Base-by-base conservation (phyloP, 116 monocot species). In the Trichopus zeylanicus region DNA sequence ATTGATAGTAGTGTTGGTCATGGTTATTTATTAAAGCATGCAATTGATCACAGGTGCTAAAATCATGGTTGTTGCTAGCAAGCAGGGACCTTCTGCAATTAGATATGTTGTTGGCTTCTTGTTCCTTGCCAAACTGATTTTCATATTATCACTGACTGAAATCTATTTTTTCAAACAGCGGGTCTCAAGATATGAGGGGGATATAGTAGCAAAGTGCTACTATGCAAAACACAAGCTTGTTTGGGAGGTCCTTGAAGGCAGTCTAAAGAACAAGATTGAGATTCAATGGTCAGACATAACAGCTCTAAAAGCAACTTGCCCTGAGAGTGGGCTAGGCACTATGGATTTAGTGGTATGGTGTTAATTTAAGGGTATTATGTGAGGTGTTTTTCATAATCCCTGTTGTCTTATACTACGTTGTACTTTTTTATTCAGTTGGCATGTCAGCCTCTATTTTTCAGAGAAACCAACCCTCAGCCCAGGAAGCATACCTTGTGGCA, bases 341-440 rank as follows among this genome's bases (percentile, higher is more conserved):
- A 57, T 86, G 72, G 81, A 75, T 52, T 63, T 86, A 62, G 81
- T 86, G 86, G 86, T 86, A 86, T 48, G 65, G 46, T 26, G 42
- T 42, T 42, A 15, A 16, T 42, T 42, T n/a, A 42, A 16, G 4
- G 42, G 0, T 3, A 42, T n/a, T n/a, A n/a, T n/a, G n/a, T 42
- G 42, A 42, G 42, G 42, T 13, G n/a, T 42, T 15, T n/a, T 42
- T 42, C 42, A 9, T 42, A 16, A 42, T 42, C n/a, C 4, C 12
- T 3, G 0, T 42, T n/a, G n/a, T 9, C 42, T 13, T 2, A 42
- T 42, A 13, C 4, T 42, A 13, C n/a, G 18, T 42, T 16, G 13
- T 42, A 0, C 42, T 42, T 42, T 13, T 75, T 70, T 46, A 10
- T 23, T 25, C 51, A 81, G 81, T 31, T 81, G 59, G 53, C 28